phyloP scores from a whole-genome alignment of 805 yeast species.

The Candida boleticola region DNA sequence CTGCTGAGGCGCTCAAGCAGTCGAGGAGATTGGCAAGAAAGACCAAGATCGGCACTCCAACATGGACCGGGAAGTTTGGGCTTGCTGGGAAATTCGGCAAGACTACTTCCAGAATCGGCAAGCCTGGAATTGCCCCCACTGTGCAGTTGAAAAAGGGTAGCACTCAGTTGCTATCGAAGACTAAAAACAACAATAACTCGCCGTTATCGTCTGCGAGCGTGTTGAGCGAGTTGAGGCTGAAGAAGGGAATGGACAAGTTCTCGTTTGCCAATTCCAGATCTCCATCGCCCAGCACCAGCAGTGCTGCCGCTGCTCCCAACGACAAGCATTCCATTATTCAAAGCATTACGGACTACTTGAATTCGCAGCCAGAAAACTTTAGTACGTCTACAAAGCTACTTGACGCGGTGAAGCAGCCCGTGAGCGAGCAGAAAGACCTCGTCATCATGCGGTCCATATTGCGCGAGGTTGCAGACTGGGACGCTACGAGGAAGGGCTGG shows the following conservation, averaged over 20 bases:
- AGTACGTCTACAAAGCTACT: constrained; percentile 54
- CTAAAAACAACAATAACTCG: background rate
- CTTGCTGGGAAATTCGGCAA: constrained; percentile 61
- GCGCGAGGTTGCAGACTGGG: constrained; percentile 68
- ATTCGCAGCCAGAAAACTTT: constrained; percentile 30
- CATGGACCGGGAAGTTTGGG: constrained; percentile 96
- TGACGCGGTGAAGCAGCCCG: constrained; percentile 23
- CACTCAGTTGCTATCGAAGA: background rate
- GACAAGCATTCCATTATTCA: constrained; percentile 24
- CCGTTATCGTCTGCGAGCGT: constrained; percentile 47
- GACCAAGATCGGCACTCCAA: constrained; percentile 71
- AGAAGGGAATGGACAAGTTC: constrained; percentile 22
- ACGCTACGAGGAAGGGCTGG: constrained; percentile 61
- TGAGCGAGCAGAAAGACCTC: constrained; percentile 47
- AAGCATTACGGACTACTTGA: constrained; percentile 41
- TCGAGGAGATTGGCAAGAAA: constrained; percentile 55
- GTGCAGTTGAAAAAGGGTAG: background rate
- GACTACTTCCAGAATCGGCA: constrained; percentile 6
- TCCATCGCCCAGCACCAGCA: background rate
- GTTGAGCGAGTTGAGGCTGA: constrained; percentile 45
- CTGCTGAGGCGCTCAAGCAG: constrained; percentile 54
- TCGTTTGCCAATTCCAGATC: constrained; percentile 8
- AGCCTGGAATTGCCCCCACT: background rate
- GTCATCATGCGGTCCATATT: constrained; percentile 66
- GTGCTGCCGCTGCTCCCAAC: constrained; percentile 8